Conservation (phyloP, 2,329 filamentous ascomycete genomes). For the Lachnellula suecica region DNA sequence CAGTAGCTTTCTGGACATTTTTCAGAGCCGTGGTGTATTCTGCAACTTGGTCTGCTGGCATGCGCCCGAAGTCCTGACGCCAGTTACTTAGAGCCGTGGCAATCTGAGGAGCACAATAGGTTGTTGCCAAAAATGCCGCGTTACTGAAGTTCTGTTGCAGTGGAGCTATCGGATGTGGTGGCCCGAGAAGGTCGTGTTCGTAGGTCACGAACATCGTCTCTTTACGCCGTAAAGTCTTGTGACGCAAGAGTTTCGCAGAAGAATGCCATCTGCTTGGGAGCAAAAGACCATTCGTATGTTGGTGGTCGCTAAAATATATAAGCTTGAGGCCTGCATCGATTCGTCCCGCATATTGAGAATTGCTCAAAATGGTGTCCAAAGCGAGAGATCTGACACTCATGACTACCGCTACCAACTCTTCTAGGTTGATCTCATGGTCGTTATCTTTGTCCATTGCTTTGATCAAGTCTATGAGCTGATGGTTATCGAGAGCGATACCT, state of each 20-base stretch:
- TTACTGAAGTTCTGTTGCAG: neutral
- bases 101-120: neutral
- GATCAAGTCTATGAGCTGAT: neutral
- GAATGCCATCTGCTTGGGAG: neutral
- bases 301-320: too few relatives aligned
- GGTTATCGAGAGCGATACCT: neutral
- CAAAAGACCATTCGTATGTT: neutral
- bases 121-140: neutral
- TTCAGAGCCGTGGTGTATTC: neutral
- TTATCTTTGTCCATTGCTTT: neutral
- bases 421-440: neutral
- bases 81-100: neutral
- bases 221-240: neutral
- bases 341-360: neutral
- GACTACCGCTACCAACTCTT: neutral
- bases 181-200: neutral
- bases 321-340: neutral
- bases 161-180: neutral
- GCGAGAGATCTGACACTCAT: neutral
- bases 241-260: neutral
- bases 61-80: neutral
- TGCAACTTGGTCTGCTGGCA: neutral
- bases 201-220: neutral
- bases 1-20: neutral
- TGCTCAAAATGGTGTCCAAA: neutral